Conservation (phyloP, 1,139 yeast genomes). For the Taiozyma sp. region DNA sequence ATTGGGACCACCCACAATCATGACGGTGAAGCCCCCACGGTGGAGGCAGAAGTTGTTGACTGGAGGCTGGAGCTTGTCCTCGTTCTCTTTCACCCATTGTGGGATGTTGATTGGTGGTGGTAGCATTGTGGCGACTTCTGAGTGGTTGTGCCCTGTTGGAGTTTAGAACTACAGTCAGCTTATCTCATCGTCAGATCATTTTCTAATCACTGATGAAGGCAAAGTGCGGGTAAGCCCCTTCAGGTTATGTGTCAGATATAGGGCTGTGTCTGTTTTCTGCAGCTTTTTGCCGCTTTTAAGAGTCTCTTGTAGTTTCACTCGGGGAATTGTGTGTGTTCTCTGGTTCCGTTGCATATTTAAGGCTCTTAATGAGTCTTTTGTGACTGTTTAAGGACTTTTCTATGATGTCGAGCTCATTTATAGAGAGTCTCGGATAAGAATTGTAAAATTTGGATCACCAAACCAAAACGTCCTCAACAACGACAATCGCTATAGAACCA, state of each 20-base stretch:
- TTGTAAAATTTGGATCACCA: background rate
- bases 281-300: no score
- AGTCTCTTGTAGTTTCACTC: no score
- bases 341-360: no score
- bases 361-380: no score
- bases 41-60: constrained; percentile 89
- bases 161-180: background rate
- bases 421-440: background rate
- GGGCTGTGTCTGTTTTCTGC: no score
- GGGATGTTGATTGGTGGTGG: constrained; percentile 67
- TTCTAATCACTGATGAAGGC: background rate
- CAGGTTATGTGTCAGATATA: background rate
- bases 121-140: constrained; percentile 38
- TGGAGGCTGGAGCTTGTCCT: constrained; percentile 77
- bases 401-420: no score
- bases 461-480: background rate
- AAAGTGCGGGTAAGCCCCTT: background rate
- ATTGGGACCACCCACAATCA: constrained; percentile 95
- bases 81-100: constrained; percentile 77
- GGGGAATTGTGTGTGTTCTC: no score
- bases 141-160: background rate
- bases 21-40: constrained; percentile 87
- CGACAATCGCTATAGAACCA: background rate
- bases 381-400: no score
- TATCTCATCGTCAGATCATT: background rate